Evolutionary conservation across 805 yeast species (phyloP), one percentile per base, ranked within the genome.

Genomic region (Clavispora fructus): DNA sequence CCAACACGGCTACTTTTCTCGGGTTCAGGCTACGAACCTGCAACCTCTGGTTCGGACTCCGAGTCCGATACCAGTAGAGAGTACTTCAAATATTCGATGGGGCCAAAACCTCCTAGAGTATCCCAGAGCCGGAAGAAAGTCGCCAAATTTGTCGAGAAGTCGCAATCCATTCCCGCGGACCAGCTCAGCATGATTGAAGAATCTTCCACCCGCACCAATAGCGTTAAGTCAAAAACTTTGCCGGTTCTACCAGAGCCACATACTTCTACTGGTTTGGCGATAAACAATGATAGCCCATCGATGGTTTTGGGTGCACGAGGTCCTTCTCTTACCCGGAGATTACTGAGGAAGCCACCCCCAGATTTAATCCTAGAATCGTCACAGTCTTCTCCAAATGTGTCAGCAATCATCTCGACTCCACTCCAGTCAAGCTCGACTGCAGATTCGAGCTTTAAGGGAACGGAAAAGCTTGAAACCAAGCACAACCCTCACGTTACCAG

Each of bases 161-260:
- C 59, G 10, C 54, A 54, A 16, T 28, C 51, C 1, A 43, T 60
- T 42, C 59, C 64, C 1, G 57, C 52, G 14, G 75, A 71, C 50
- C 73, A 64, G 39, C 61, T 72, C 42, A 72, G 77, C 51, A 63
- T 71, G 37, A 71, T 72, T 16, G 75, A 71, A 51, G 77, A 72
- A 46, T 64, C 58, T 28, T 64, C 73, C 2, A 43, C 46, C 3
- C 58, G 74, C 47, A 44, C 48, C 7, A 51, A 71, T 7, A 70
- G 73, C 42, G 41, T 63, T 5, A 60, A 52, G n/a, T 46, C 49
- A 5, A 53, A 51, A 16, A 14, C 16, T 26, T 47, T 45, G 26
- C 46, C 49, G 8, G 26, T 25, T 6, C 29, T 35, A 26, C 33
- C 45, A 14, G 16, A n/a, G 3, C 11, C 28, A 3, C 27, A 19